Evolutionary conservation across 495 filamentous ascomycete genomes (phyloP).

Genomic region (Penicillium egyptiacum): DNA sequence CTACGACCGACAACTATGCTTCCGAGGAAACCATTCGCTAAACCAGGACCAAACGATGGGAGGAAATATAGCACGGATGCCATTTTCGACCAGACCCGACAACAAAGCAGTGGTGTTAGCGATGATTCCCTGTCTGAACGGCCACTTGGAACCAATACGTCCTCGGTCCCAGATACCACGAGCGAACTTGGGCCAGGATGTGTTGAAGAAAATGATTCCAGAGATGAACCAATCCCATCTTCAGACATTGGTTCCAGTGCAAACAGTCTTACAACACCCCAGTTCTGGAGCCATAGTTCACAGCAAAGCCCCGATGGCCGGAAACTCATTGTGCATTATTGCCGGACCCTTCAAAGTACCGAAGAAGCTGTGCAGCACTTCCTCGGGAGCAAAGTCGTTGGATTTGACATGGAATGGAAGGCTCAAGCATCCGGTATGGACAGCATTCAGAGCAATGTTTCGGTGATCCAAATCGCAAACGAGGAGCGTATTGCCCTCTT

Average conservation of each 20-base stretch:
- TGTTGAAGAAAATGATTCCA: background rate
- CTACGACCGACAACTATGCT: background rate
- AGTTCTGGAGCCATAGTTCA: slow-evolving; percentile 66
- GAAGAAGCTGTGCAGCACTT: slow-evolving; percentile 70
- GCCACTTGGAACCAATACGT: background rate
- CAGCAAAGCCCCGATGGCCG: slow-evolving; percentile 55
- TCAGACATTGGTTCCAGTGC: background rate
- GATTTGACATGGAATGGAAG: slow-evolving; percentile 88
- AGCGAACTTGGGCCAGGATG: background rate
- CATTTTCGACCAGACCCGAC: background rate
- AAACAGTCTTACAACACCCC: slow-evolving; percentile 12
- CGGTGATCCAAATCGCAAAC: slow-evolving; percentile 77
- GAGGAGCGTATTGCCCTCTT: slow-evolving; percentile 78
- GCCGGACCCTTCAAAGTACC: slow-evolving; percentile 60
- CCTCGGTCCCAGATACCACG: background rate
- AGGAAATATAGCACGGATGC: background rate
- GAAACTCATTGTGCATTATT: slow-evolving; percentile 71
- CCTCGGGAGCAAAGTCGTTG: slow-evolving; percentile 64
- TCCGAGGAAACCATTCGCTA: background rate
- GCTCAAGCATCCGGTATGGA: slow-evolving; percentile 43
- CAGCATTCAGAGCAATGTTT: slow-evolving; percentile 63
- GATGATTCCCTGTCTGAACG: background rate
- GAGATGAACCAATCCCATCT: background rate
- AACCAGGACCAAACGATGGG: background rate
- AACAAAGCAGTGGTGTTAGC: background rate